Evolutionary conservation across 2,329 filamentous ascomycete genomes (phyloP).

Genomic region (Trichoderma atrobrunneum): DNA sequence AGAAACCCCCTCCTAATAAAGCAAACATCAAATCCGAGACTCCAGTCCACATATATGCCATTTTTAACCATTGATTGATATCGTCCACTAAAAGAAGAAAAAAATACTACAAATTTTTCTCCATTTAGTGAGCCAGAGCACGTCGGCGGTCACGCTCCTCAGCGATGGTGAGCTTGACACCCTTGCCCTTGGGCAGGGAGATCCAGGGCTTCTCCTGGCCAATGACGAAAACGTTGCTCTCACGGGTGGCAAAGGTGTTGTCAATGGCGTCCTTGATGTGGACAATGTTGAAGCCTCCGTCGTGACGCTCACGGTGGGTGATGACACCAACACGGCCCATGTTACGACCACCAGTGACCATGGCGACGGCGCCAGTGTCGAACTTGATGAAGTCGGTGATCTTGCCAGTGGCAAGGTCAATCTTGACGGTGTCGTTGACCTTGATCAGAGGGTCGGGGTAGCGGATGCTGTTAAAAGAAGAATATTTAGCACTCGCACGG

Average conservation of each 20-base stretch:
- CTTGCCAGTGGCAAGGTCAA: conserved; percentile 95
- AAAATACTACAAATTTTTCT: not conserved
- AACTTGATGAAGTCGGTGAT: conserved; percentile 98
- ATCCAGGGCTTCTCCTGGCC: conserved; percentile 99
- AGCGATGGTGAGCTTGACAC: conserved; percentile 98
- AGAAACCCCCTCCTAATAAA: conserved; percentile 23
- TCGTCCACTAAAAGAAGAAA: conserved; percentile 21
- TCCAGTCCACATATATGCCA: conserved; percentile 38
- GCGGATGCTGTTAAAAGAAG: conserved; percentile 70
- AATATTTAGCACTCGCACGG: conserved; percentile 39
- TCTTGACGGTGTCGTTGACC: conserved; percentile 99
- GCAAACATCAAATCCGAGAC: conserved; percentile 42
- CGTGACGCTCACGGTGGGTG: conserved; percentile 99
- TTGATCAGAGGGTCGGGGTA: conserved; percentile 98
- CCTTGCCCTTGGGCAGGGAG: conserved; percentile 99
- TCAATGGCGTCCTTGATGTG: conserved; percentile 99
- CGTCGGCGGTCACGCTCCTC: conserved; percentile 99
- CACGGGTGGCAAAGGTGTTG: conserved; percentile 99
- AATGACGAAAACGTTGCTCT: conserved; percentile 99
- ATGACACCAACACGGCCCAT: conserved; percentile 99
- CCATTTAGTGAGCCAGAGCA: conserved; percentile 46
- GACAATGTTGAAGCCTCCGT: conserved; percentile 99
- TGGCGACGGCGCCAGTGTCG: conserved; percentile 96
- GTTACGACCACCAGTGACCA: conserved; percentile 99
- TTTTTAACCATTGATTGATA: conserved; percentile 21